Evolutionary conservation across 1,284 basidiomycete species (phyloP).

Genomic region (Ustilago crameri): DNA sequence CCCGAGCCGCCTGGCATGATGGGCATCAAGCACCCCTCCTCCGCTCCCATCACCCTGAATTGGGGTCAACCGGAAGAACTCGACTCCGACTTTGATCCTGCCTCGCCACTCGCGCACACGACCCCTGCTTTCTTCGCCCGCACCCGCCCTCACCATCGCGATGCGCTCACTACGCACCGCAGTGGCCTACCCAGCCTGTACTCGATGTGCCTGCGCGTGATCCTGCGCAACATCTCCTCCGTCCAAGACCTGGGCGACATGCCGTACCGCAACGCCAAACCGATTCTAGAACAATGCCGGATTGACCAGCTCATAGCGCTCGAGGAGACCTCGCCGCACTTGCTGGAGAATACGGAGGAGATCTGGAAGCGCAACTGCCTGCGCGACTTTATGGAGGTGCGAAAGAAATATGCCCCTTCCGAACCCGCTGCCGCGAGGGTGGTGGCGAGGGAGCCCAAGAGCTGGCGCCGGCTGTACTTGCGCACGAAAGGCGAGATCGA

Average conservation of each 20-base stretch:
- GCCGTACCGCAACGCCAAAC: slow-evolving; percentile 57
- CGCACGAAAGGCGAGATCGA: slow-evolving; percentile 52
- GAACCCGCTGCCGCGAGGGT: background rate
- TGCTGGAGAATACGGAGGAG: slow-evolving; percentile 46
- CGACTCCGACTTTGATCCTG: slow-evolving; percentile 23
- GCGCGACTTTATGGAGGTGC: slow-evolving; percentile 58
- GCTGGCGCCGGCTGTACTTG: slow-evolving; percentile 55
- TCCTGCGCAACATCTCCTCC: slow-evolving; percentile 53
- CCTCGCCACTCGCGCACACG: slow-evolving; percentile 21
- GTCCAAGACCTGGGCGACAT: slow-evolving; percentile 63
- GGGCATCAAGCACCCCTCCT: slow-evolving; percentile 32
- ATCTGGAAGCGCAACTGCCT: slow-evolving; percentile 62
- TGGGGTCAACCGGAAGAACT: slow-evolving; percentile 49
- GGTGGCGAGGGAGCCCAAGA: slow-evolving; percentile 23
- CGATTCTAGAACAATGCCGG: slow-evolving; percentile 58
- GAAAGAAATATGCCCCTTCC: slow-evolving; percentile 30
- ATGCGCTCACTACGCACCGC: background rate
- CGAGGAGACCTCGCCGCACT: slow-evolving; percentile 59
- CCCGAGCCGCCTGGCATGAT: slow-evolving; percentile 58
- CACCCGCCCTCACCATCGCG: background rate
- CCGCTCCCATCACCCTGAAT: slow-evolving; percentile 8
- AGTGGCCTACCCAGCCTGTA: slow-evolving; percentile 13
- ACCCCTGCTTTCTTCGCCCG: slow-evolving; percentile 13
- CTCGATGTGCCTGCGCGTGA: slow-evolving; percentile 49
- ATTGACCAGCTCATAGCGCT: slow-evolving; percentile 59